Evolutionary conservation across 202 grass and related monocot genomes (phyloP).

Genomic region (Eragrostis tef): DNA sequence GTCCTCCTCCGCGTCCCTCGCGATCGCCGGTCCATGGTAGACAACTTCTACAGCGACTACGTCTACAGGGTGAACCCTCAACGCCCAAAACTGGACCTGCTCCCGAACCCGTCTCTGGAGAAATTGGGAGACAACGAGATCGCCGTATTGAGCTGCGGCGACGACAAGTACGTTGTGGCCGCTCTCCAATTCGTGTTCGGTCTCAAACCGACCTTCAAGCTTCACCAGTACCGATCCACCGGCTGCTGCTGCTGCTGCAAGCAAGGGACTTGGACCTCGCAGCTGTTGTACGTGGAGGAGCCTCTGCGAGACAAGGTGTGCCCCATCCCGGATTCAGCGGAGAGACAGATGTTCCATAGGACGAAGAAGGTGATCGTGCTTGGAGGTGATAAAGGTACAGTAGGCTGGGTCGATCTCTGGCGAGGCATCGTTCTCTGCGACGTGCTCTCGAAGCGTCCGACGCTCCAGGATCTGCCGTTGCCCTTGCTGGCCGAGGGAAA

Average conservation of each 20-base stretch:
- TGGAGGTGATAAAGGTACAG: neutral
- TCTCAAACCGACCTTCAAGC: neutral
- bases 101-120: neutral
- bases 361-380: neutral
- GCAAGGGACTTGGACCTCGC: neutral
- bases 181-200: neutral
- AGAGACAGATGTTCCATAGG: too few species aligned
- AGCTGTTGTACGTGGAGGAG: neutral
- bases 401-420: conserved; percentile 20
- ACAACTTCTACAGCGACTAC: neutral
- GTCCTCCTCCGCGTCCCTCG: conserved; percentile 1
- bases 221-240: neutral
- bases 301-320: conserved; percentile 7
- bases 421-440: conserved; percentile 29
- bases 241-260: neutral
- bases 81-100: neutral
- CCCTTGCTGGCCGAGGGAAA: neutral
- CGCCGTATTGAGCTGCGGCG: neutral
- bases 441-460: neutral
- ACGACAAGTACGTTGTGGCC: neutral
- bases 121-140: neutral
- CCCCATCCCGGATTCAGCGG: neutral
- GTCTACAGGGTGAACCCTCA: neutral
- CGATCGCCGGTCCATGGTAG: accelerated
- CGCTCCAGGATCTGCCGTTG: conserved; percentile 3